Base-by-base conservation (phyloP, 768 basidiomycete species). In the Plicaturopsis crispa region DNA sequence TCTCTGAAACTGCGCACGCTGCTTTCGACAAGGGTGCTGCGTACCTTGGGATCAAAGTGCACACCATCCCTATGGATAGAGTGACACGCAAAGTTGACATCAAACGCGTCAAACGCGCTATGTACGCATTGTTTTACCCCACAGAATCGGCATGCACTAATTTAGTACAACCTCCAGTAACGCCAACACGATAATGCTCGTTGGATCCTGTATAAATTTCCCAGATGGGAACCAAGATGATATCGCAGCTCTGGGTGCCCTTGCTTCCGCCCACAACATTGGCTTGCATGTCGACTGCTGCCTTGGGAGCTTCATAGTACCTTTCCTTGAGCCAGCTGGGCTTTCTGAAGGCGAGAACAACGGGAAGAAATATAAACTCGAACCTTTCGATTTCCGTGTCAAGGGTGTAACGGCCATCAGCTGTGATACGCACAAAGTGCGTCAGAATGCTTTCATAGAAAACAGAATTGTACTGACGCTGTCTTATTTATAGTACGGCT, bases 241-340 rank as follows among this genome's bases (percentile, higher is more conserved):
- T 41, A 94, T 99, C 37, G 66, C 76, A 12, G 78, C 70, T 0
- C 78, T 99, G 3, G 84, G 78, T 13, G 66, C 65, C 26, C 69
- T 99, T 12, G 93, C 94, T 0, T 59, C 72, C 40, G 68, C 64
- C 47, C 60, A 92, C 55, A 81, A 84, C 13, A 68, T 93, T 39
- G 91, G 92, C 5, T 60, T 97, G 18, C 94, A 96, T 54, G 92
- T 97, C 42, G 93, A 96, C 50, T 93, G 91, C 55, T 97, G 93
- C 56, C 68, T 97, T 7, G 93, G 92, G 2, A 85, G 84, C 35
- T 96, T 98, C 61, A 84, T 97, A 46, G 73, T 97, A 43, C 92
- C 94, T 0, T 99, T 88, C 71, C 70, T 99, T 34, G 85, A 90
- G 50, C 63, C 75, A 45, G 75, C 84, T 11, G 87, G 86, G 3